Base-by-base conservation (phyloP, 208 protist genomes). In the Kentomonas sorsogonicus region DNA sequence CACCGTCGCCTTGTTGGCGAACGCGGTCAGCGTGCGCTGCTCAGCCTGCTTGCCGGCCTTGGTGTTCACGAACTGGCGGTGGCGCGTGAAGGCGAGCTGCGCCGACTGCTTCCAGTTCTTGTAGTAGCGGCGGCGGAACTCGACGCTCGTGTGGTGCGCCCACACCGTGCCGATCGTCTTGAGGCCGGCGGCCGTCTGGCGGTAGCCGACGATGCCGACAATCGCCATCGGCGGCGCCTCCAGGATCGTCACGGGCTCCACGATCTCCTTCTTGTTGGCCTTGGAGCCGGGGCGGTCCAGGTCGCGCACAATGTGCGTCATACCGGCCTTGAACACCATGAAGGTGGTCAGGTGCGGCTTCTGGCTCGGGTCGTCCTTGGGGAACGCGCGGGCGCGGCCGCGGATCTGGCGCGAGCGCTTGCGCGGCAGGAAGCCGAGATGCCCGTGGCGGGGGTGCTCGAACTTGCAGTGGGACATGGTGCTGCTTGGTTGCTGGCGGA, bases 261-360 rank as follows among this genome's bases (percentile, higher is more conserved):
- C 93, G 60, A 98, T 77, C 86, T 99, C 98, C 86, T 99, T 98
- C 83, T 99, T 99, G 91, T 99, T 86, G 66, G 97, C 77, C 86
- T 98, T 94, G 41, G 77, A 93, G 57, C 96, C 96, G 27, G 86
- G 83, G 53, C 92, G 87, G 73, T 99, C 94, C 46, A 99, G 71
- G 36, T 99, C 97, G 73, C 98, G 95, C 46, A 99, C 91, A 66
- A 99, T 96, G 95, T 99, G 98, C 41, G 98, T 99, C 97, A 98
- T 99, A 78, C 98, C 98, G 48, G 98, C 98, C 94, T 99, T 99
- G 95, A 97, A 99, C 70, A 91, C 97, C 69, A 99, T 88, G 92
- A 95, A 95, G 60, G 94, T 98, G 31, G 98, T 99, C 46, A 99
- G 89, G 87, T 99, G 97, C 40, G 89, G 89, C 60, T 92, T 83